A percentile compares a stretch with the other conserved stretches of the same genome.
These are phyloP conservation scores for Hanseniaspora clermontiae DNA, from an alignment of 805 yeast genomes.

Conservation along the genomic window DNA sequence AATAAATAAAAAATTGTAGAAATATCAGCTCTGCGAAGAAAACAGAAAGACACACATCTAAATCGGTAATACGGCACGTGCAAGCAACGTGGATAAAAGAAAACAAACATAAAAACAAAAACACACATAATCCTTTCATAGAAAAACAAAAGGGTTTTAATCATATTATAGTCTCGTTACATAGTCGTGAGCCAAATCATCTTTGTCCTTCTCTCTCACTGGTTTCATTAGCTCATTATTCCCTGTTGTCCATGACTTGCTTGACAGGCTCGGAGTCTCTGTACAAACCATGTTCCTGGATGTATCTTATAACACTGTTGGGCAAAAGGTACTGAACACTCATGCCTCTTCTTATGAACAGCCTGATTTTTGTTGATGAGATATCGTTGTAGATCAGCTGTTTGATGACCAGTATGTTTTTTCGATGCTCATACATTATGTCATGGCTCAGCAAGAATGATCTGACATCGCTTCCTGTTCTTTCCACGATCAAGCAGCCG, in stretches of 20 bases:
- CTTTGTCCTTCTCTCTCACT: too few species aligned
- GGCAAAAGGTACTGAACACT: slow-evolving; percentile 90
- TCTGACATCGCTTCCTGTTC: slow-evolving; percentile 94
- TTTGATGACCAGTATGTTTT: slow-evolving; percentile 85
- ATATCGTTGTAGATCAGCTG: slow-evolving; percentile 95
- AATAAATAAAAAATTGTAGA: too few species aligned
- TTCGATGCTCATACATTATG: slow-evolving; percentile 90
- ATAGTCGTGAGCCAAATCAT: too few species aligned
- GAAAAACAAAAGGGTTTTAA: too few species aligned
- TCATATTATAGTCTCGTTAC: too few species aligned
- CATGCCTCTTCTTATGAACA: slow-evolving; percentile 90
- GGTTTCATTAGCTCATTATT: slow-evolving; percentile 15
- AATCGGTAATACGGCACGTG: too few species aligned
- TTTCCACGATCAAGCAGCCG: slow-evolving; percentile 91
- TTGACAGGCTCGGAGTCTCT: slow-evolving; percentile 84
- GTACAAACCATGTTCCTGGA: slow-evolving; percentile 82
- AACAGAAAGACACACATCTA: too few species aligned
- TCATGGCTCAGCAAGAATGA: slow-evolving; percentile 85
- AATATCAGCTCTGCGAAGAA: background rate
- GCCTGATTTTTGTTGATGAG: slow-evolving; percentile 83
- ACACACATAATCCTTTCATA: too few species aligned
- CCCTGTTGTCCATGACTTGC: slow-evolving; percentile 49
- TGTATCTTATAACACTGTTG: slow-evolving; percentile 85
- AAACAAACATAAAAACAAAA: too few species aligned
- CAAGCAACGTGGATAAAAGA: too few species aligned